Conservation (phyloP, 129 eudicot species). For the Pulicaria dysenterica region DNA sequence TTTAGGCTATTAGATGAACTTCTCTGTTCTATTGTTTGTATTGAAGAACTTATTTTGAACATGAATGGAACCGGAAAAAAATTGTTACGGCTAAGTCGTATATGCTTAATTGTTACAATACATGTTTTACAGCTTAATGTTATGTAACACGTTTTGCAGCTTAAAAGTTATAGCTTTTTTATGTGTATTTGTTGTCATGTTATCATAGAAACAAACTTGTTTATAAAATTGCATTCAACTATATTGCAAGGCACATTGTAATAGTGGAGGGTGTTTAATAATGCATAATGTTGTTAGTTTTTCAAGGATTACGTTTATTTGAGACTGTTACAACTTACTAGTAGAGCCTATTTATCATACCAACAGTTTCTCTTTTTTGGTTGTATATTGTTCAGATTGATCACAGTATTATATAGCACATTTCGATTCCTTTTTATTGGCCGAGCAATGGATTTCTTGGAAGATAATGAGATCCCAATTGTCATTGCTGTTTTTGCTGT, state of each 20-base stretch:
- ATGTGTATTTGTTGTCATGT: background rate
- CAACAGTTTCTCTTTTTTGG: slow-evolving; percentile 27
- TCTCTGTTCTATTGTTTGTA: no score
- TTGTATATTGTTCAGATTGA: slow-evolving; percentile 25
- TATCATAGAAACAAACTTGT: slow-evolving; percentile 23
- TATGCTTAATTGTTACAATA: background rate
- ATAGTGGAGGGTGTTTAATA: background rate
- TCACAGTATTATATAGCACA: background rate
- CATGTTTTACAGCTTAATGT: background rate
- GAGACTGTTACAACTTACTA: slow-evolving; percentile 9
- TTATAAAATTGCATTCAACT: slow-evolving; percentile 2
- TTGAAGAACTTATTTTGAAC: background rate
- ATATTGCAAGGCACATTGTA: background rate
- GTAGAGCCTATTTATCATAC: background rate
- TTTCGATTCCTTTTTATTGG: slow-evolving; percentile 3
- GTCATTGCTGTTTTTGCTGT: slow-evolving; percentile 24
- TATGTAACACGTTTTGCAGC: background rate
- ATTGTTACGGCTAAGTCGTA: background rate
- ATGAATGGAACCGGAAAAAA: background rate
- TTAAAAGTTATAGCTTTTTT: slow-evolving; percentile 2
- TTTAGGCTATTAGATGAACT: background rate
- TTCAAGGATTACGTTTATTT: background rate
- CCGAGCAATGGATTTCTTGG: slow-evolving; percentile 30
- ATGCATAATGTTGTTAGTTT: slow-evolving; percentile 7
- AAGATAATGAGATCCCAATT: slow-evolving; percentile 25